These are phyloP conservation scores for Gentiana dahurica DNA, from an alignment of 257 asterid species.

Conservation along the genomic window DNA sequence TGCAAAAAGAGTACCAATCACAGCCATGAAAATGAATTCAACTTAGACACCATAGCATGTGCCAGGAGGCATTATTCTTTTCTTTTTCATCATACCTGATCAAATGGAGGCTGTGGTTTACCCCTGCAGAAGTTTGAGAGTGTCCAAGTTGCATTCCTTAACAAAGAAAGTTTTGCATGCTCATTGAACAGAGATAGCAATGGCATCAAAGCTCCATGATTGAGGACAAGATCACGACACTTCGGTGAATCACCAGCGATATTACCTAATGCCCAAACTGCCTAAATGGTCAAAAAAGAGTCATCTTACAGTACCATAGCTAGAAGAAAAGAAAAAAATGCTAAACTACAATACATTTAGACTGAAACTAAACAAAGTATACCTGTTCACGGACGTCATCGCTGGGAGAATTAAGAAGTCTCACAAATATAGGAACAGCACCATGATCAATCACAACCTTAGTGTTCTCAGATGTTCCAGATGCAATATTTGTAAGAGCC, in stretches of 20 bases:
- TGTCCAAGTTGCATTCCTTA: slow-evolving; percentile 94
- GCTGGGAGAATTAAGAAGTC: slow-evolving; percentile 66
- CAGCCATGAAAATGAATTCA: not conserved
- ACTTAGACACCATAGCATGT: not conserved
- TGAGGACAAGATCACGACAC: slow-evolving; percentile 87
- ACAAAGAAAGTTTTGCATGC: slow-evolving; percentile 71
- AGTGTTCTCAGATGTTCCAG: slow-evolving; percentile 92
- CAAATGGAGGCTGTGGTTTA: slow-evolving; percentile 84
- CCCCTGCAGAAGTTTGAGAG: slow-evolving; percentile 84
- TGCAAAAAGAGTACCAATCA: slow-evolving; percentile 13
- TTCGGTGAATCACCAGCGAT: slow-evolving; percentile 91
- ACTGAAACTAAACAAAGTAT: not conserved
- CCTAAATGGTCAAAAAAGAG: slow-evolving; percentile 26
- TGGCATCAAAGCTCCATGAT: slow-evolving; percentile 62
- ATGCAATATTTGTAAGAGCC: slow-evolving; percentile 94
- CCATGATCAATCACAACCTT: slow-evolving; percentile 89
- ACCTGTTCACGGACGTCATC: slow-evolving; percentile 98
- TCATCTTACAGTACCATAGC: not conserved
- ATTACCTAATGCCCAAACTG: slow-evolving; percentile 91
- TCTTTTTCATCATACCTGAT: slow-evolving; percentile 41
- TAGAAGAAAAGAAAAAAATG: too few species aligned
- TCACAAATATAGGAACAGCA: slow-evolving; percentile 75
- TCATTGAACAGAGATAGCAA: slow-evolving; percentile 69
- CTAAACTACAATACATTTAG: not conserved
- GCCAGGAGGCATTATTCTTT: not conserved